phyloP scores from a whole-genome alignment of 140 eudicot genomes.

The Oenanthe javanica region DNA sequence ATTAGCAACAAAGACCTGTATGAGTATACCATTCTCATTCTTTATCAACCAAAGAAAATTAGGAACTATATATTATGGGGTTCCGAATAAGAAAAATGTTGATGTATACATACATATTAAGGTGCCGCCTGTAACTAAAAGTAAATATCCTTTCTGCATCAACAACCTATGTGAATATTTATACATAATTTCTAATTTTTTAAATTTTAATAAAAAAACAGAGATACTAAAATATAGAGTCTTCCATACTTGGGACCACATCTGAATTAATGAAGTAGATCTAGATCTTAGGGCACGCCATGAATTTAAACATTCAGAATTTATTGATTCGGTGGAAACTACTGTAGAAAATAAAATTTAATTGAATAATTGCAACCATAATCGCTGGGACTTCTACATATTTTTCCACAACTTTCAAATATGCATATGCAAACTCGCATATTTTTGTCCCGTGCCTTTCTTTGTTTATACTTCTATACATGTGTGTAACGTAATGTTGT shows the following conservation, averaged over 20 bases:
- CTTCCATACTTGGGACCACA: not conserved
- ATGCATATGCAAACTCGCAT: no score
- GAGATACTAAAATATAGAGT: not conserved
- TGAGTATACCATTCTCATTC: not conserved
- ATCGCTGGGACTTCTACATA: not conserved
- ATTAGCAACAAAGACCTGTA: not conserved
- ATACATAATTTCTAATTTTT: not conserved
- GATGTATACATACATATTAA: not conserved
- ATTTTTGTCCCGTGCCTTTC: no score
- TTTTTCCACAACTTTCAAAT: not conserved
- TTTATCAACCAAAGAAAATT: not conserved
- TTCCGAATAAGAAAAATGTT: not conserved
- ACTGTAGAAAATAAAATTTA: not conserved
- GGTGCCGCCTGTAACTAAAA: not conserved
- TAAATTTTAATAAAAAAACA: not conserved
- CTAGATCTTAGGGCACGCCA: slow-evolving; percentile 1
- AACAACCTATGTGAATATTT: no score
- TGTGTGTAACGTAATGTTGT: no score
- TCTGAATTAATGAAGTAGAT: not conserved
- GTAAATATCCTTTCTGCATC: not conserved
- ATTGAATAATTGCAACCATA: not conserved
- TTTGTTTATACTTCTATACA: no score
- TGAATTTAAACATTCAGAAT: not conserved
- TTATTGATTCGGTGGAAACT: not conserved
- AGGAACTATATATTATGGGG: not conserved